Evolutionary conservation across 2,329 filamentous ascomycete genomes (phyloP), one percentile per base, ranked within the genome.

Genomic region (Thelonectria olida): DNA sequence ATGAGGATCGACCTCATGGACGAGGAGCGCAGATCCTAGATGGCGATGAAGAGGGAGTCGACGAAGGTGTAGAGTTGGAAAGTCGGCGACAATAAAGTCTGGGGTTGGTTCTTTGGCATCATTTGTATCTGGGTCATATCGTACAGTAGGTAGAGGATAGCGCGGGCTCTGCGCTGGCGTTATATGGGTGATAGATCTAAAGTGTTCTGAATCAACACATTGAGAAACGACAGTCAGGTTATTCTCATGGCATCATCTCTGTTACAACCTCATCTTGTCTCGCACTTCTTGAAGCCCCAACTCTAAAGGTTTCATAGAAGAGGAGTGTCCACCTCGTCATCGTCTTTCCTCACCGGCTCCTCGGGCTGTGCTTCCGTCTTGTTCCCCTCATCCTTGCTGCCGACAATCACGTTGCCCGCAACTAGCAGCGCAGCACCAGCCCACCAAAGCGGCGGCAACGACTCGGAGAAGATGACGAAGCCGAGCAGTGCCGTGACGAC

Each of bases 351-450:
- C 44, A 12, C 67, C 28, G 47, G 61, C 13, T 63, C 67, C 4
- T 60, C 64, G 6, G 63, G 62, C 7, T 48, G 63, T 41, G 45
- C 62, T 12, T 56, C 65, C 15, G 71, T 71, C 19, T 73, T 73
- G 3, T 72, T 71, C 4, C 66, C 74, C 71, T 89, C 88, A 59
- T 91, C 89, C 68, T 92, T 87, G 56, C 86, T 82, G 3, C 92
- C 91, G 65, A 94, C 90, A 61, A 95, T 89, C 42, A 95, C 90
- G 66, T 92, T 93, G 2, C 92, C 92, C 0, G 85, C 89, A 1
- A 94, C 89, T 9, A 95, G 80, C 70, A 94, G 77, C 4, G 85
- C 80, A 0, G 92, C 92, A 12, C 92, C 92, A 5, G 88, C 78
- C 88, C 90, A 94, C 92, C 92, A 95, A 39, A 93, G 78, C 9